phyloP scores from a whole-genome alignment of 495 filamentous ascomycete species.

The Podospora pseudocomata region DNA sequence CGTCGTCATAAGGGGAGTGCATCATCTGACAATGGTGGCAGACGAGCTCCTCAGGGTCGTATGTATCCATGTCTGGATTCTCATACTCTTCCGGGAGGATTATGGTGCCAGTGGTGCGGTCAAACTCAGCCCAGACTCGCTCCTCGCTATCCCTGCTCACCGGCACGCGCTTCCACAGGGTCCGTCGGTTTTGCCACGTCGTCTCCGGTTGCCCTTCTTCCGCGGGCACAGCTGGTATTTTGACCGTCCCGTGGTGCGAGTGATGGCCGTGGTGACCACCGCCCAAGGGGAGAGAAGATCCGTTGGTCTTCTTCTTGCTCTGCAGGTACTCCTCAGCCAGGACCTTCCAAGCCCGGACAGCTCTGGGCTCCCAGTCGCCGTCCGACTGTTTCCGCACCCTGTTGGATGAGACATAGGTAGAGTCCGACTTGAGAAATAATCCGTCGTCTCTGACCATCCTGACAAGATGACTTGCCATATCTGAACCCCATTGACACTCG shows the following conservation, averaged over 20 bases:
- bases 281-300: background rate
- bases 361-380: slow-evolving; percentile 25
- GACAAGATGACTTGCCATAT: slow-evolving; percentile 34
- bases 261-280: slow-evolving; percentile 13
- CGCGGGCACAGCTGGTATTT: slow-evolving; percentile 29
- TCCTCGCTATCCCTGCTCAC: slow-evolving; percentile 29
- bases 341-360: slow-evolving; percentile 35
- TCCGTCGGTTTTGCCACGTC: slow-evolving; percentile 32
- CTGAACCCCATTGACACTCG: slow-evolving; percentile 31
- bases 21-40: slow-evolving; percentile 38
- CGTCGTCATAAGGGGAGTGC: slow-evolving; percentile 22
- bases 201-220: slow-evolving; percentile 42
- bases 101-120: slow-evolving; percentile 35
- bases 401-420: slow-evolving; percentile 33
- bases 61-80: slow-evolving; percentile 19
- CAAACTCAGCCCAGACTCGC: slow-evolving; percentile 43
- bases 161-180: slow-evolving; percentile 46
- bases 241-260: slow-evolving; percentile 4
- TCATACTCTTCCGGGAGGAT: slow-evolving; percentile 25
- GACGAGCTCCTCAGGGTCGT: slow-evolving; percentile 30
- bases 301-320: background rate
- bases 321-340: slow-evolving; percentile 20
- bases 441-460: slow-evolving; percentile 46
- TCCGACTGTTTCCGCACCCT: slow-evolving; percentile 30
- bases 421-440: slow-evolving; percentile 35